phyloP scores from a whole-genome alignment of 176 grass and related monocot genomes.

The Puccinellia tenuiflora region DNA sequence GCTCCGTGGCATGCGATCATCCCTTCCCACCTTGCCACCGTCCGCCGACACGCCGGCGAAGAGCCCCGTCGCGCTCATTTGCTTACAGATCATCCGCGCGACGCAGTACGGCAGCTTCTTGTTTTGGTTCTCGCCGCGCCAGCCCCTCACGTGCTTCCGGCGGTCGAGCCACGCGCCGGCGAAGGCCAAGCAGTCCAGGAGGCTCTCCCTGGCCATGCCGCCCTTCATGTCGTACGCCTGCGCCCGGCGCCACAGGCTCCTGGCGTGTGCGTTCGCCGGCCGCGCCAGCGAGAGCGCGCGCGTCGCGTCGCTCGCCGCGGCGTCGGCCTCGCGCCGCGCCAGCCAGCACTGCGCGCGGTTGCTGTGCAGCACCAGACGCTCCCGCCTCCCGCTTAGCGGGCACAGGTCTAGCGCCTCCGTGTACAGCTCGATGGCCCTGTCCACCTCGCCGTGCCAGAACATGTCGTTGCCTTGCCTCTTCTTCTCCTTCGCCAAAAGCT shows the following conservation, averaged over 20 bases:
- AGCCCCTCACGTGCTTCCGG: constrained; percentile 11
- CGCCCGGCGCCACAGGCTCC: constrained; percentile 75
- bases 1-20: constrained; percentile 16
- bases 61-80: constrained; percentile 59
- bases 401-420: constrained; percentile 63
- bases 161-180: constrained; percentile 40
- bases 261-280: constrained; percentile 59
- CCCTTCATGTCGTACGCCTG: constrained; percentile 93
- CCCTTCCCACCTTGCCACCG: not conserved
- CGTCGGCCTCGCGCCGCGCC: constrained; percentile 41
- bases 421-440: constrained; percentile 46
- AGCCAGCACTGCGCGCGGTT: constrained; percentile 75
- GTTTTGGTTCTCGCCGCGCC: not conserved
- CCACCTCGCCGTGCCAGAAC: constrained; percentile 55
- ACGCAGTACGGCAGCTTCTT: constrained; percentile 73
- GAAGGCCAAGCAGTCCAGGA: constrained; percentile 81
- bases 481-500: constrained; percentile 41
- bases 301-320: constrained; percentile 73
- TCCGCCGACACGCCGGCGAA: constrained; percentile 40
- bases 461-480: constrained; percentile 67
- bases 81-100: constrained; percentile 79
- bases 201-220: constrained; percentile 89
- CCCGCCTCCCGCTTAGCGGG: constrained; percentile 43
- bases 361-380: constrained; percentile 71
- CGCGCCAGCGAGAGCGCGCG: constrained; percentile 67